These are phyloP conservation scores for Cystobasidium pallidum DNA, from an alignment of 1,284 basidiomycete species.

Conservation along the genomic window DNA sequence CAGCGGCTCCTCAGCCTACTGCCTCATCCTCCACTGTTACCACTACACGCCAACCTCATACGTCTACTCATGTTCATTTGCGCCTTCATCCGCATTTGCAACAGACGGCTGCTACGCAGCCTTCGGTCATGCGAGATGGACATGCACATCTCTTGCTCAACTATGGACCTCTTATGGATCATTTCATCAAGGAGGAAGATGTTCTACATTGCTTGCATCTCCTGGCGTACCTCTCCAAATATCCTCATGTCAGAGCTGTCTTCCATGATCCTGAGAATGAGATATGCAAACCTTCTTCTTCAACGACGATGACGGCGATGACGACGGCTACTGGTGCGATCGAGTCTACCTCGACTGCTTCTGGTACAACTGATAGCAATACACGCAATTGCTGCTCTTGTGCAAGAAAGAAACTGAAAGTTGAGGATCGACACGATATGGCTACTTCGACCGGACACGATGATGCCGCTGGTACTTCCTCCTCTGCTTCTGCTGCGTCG, in stretches of 20 bases:
- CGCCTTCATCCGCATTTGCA: conserved; percentile 32
- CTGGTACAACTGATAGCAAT: background rate
- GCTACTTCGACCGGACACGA: conserved; percentile 4
- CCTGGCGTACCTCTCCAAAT: conserved; percentile 94
- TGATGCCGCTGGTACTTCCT: conserved; percentile 17
- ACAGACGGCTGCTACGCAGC: background rate
- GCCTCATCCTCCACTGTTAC: background rate
- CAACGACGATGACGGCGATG: background rate
- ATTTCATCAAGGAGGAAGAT: conserved; percentile 84
- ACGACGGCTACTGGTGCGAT: background rate
- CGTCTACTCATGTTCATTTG: conserved; percentile 29
- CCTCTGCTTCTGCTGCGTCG: conserved; percentile 2
- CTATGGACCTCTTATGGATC: conserved; percentile 26
- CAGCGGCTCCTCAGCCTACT: background rate
- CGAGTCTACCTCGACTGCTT: background rate
- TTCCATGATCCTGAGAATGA: conserved; percentile 66
- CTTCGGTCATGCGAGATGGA: background rate
- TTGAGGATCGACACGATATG: conserved; percentile 7
- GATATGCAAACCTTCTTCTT: conserved; percentile 20
- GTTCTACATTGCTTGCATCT: conserved; percentile 89
- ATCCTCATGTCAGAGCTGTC: conserved; percentile 94
- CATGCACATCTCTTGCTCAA: conserved; percentile 7
- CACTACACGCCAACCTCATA: conserved; percentile 1
- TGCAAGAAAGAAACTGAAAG: conserved; percentile 30
- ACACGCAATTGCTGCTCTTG: conserved; percentile 22